Evolutionary conservation across 1,284 basidiomycete genomes (phyloP).

Genomic region (Xerocomus amazonicus): DNA sequence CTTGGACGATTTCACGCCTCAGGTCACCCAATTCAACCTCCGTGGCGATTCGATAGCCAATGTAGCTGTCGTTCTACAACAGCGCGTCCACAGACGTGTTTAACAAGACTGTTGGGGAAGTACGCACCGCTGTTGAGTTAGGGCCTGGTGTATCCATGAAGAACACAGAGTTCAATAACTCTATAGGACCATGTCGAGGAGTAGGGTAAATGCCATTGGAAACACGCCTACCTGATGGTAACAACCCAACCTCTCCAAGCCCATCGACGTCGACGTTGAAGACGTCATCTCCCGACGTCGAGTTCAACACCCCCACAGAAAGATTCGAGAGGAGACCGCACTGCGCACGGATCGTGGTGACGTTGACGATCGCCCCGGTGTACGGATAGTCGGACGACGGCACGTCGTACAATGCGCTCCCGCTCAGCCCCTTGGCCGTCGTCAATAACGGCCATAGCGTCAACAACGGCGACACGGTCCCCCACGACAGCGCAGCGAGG

Average conservation of each 20-base stretch:
- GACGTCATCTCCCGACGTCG: background rate
- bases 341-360: conserved; percentile 5
- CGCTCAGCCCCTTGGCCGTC: conserved; percentile 11
- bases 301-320: background rate
- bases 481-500: conserved; percentile 6
- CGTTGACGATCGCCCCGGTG: conserved; percentile 8
- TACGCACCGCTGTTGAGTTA: background rate
- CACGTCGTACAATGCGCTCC: conserved; percentile 14
- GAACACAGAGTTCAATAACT: background rate
- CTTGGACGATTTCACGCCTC: background rate
- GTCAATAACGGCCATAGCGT: conserved; percentile 1
- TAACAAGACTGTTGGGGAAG: background rate
- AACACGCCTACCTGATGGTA: background rate
- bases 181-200: background rate
- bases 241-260: conserved; percentile 1
- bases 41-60: conserved; percentile 1
- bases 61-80: background rate
- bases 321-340: background rate
- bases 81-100: background rate
- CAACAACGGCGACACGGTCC: background rate
- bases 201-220: no score
- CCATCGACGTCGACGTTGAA: conserved; percentile 5
- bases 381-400: background rate
- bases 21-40: conserved; percentile 4
- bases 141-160: background rate